Evolutionary conservation across 2,329 filamentous ascomycete species (phyloP).

Genomic region (Teratosphaeria viscida): DNA sequence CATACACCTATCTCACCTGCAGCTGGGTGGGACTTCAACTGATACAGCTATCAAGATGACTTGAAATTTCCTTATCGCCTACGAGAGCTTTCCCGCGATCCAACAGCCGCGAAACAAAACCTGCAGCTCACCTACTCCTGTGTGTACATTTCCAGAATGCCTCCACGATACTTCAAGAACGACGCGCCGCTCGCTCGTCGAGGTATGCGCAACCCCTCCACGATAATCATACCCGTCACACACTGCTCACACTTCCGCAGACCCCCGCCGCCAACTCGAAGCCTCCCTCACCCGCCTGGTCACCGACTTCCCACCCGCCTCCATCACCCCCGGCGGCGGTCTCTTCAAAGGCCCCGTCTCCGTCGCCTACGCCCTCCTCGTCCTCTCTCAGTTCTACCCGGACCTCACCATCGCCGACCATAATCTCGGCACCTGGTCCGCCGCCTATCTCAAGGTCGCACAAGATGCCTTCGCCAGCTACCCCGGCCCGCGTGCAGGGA

Average conservation of each 20-base stretch:
- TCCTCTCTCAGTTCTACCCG: constrained; percentile 39
- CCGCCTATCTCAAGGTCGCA: constrained; percentile 40
- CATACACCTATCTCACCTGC: neutral
- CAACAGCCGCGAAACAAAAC: neutral
- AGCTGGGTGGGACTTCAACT: neutral
- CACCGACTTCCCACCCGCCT: constrained; percentile 36
- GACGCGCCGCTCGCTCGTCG: constrained; percentile 26
- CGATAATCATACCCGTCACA: neutral
- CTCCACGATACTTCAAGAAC: constrained; percentile 31
- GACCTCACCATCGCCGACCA: constrained; percentile 37
- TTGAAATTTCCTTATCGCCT: neutral
- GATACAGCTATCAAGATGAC: neutral
- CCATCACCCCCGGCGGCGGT: constrained; percentile 36
- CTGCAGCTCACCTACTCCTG: neutral
- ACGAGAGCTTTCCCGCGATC: neutral
- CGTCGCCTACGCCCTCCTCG: constrained; percentile 41
- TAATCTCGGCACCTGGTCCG: constrained; percentile 39
- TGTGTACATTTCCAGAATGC: constrained; percentile 11
- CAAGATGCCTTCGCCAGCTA: constrained; percentile 41
- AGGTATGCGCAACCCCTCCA: constrained; percentile 12
- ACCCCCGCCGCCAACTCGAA: constrained; percentile 41
- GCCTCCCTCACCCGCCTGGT: constrained; percentile 40
- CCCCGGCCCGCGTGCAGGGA: constrained; percentile 33
- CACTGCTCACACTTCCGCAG: constrained; percentile 13
- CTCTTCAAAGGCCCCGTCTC: constrained; percentile 42